Evolutionary conservation across 164 flowering plant species (phyloP).

Genomic region (Vitis rupestris): DNA sequence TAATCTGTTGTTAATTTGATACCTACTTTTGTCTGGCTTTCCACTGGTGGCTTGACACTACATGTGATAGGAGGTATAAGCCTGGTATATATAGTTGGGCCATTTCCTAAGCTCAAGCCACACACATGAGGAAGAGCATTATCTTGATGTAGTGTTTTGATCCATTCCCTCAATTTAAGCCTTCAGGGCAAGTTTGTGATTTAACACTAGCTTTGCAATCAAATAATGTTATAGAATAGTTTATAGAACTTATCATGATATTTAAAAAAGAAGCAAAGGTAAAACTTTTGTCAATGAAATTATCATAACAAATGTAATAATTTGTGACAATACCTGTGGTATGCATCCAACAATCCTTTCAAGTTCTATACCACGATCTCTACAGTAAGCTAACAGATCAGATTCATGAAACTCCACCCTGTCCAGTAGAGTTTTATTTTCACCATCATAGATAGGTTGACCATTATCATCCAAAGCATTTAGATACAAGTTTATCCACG

Average conservation of each 20-base stretch:
- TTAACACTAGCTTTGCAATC: not conserved
- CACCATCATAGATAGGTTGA: slow-evolving; percentile 68
- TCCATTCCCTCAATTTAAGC: too few relatives aligned
- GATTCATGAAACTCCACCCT: slow-evolving; percentile 98
- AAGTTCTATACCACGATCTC: slow-evolving; percentile 70
- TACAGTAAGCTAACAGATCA: slow-evolving; percentile 84
- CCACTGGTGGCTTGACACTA: too few relatives aligned
- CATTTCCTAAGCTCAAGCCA: too few relatives aligned
- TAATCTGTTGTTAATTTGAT: too few relatives aligned
- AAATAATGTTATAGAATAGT: not conserved
- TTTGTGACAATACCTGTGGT: slow-evolving; percentile 73
- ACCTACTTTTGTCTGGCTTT: too few relatives aligned
- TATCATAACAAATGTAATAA: too few relatives aligned
- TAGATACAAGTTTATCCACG: slow-evolving; percentile 87
- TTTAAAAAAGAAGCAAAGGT: not conserved
- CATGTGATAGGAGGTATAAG: too few relatives aligned
- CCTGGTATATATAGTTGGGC: too few relatives aligned
- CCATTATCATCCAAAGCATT: slow-evolving; percentile 94
- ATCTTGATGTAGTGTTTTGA: too few relatives aligned
- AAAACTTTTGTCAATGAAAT: not conserved
- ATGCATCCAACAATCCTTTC: slow-evolving; percentile 98
- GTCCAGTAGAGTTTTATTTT: slow-evolving; percentile 84
- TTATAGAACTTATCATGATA: not conserved
- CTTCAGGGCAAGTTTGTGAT: too few relatives aligned
- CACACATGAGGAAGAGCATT: too few relatives aligned